Conservation (phyloP, 1,284 basidiomycete species). For the Puccinia novopanici region DNA sequence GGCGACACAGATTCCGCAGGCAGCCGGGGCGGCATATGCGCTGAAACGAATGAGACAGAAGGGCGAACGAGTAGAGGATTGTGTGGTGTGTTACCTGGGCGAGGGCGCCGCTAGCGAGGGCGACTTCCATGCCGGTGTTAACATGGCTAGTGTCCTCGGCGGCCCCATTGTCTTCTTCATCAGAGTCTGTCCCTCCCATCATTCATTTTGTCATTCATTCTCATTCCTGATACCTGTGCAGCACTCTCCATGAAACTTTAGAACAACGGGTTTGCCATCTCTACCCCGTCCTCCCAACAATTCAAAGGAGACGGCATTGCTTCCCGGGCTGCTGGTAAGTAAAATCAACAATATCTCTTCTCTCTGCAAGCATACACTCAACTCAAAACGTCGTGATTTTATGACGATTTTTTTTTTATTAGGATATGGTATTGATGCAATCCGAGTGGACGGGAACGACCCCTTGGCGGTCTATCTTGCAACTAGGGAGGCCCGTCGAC, state of each 20-base stretch:
- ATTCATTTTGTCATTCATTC: slow-evolving; percentile 55
- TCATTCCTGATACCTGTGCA: slow-evolving; percentile 55
- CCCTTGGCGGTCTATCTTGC: slow-evolving; percentile 81
- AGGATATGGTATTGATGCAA: slow-evolving; percentile 50
- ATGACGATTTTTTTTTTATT: too few relatives aligned
- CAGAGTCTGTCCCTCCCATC: slow-evolving; percentile 49
- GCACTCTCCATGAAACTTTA: slow-evolving; percentile 60
- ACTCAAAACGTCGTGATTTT: too few relatives aligned
- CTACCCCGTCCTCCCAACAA: slow-evolving; percentile 85
- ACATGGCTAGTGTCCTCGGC: slow-evolving; percentile 62
- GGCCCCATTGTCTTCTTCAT: slow-evolving; percentile 56
- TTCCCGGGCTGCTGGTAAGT: slow-evolving; percentile 72
- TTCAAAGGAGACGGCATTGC: slow-evolving; percentile 92
- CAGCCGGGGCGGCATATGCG: slow-evolving; percentile 87
- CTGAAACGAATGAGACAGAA: slow-evolving; percentile 74
- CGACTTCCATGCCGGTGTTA: slow-evolving; percentile 65
- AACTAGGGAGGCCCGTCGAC: slow-evolving; percentile 73
- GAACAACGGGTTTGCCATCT: slow-evolving; percentile 91
- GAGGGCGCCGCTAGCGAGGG: slow-evolving; percentile 66
- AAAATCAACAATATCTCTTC: neutral
- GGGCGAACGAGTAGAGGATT: slow-evolving; percentile 61
- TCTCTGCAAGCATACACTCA: too few relatives aligned
- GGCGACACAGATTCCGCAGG: slow-evolving; percentile 94
- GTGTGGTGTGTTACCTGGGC: slow-evolving; percentile 90
- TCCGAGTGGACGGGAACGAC: slow-evolving; percentile 87